Percentiles rank a stretch among this genome's conserved stretches.
Evolutionary conservation across 495 filamentous ascomycete genomes (phyloP).

Genomic region (Penicillium argentinense): DNA sequence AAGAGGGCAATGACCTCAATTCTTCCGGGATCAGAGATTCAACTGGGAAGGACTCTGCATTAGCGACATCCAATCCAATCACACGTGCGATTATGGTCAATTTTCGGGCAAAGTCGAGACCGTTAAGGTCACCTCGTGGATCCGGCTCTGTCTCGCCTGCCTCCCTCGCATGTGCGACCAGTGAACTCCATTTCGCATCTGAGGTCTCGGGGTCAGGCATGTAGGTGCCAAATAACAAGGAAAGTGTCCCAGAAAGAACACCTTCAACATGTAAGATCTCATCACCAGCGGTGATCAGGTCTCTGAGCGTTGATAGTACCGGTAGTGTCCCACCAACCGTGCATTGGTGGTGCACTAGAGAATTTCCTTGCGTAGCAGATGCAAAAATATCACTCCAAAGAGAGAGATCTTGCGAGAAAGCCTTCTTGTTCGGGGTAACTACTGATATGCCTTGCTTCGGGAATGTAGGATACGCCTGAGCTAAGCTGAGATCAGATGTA

Average conservation of each 20-base stretch:
- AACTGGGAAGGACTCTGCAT: slow-evolving; percentile 78
- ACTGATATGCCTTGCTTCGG: slow-evolving; percentile 75
- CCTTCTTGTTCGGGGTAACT: slow-evolving; percentile 96
- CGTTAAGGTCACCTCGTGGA: slow-evolving; percentile 91
- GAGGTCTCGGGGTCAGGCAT: slow-evolving; percentile 53
- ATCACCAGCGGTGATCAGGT: slow-evolving; percentile 85
- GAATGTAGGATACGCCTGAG: slow-evolving; percentile 73
- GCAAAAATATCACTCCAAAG: slow-evolving; percentile 81
- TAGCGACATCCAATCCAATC: slow-evolving; percentile 70
- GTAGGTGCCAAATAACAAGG: slow-evolving; percentile 32
- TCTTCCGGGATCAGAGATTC: slow-evolving; percentile 82
- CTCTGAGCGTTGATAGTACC: slow-evolving; percentile 82
- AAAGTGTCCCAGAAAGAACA: slow-evolving; percentile 92
- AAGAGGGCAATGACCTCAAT: slow-evolving; percentile 65
- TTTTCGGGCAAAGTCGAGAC: slow-evolving; percentile 90
- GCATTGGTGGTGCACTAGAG: slow-evolving; percentile 85
- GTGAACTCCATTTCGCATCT: slow-evolving; percentile 72
- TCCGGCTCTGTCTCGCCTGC: slow-evolving; percentile 95
- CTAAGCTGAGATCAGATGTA: slow-evolving; percentile 78
- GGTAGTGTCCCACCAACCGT: slow-evolving; percentile 89
- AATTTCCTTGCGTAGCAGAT: slow-evolving; percentile 57
- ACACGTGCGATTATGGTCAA: slow-evolving; percentile 88
- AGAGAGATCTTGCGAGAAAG: slow-evolving; percentile 70
- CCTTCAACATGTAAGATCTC: slow-evolving; percentile 83
- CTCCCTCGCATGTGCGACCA: slow-evolving; percentile 82